Conservation (phyloP, 2,329 filamentous ascomycete genomes). For the Botryotinia convoluta region DNA sequence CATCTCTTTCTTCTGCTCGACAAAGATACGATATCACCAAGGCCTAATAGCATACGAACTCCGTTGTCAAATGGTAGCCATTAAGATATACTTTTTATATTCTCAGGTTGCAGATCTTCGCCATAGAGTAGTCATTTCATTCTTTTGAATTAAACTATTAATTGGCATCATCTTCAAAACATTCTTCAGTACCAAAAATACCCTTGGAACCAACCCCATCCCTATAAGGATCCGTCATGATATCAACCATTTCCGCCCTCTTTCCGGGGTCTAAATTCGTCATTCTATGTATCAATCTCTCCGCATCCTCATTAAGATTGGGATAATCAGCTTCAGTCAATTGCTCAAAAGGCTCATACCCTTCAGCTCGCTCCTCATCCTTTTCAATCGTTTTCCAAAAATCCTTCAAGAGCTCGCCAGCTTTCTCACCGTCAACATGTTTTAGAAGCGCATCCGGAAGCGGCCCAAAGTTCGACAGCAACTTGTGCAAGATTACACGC, state of each 20-base stretch:
- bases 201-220: conserved; percentile 10
- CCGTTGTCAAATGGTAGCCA: background rate
- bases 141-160: background rate
- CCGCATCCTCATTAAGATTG: conserved; percentile 35
- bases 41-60: background rate
- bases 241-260: conserved; percentile 28
- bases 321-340: conserved; percentile 36
- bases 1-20: background rate
- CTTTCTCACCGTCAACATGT: conserved; percentile 32
- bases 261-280: conserved; percentile 36
- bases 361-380: conserved; percentile 27
- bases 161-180: background rate
- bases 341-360: conserved; percentile 29
- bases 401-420: conserved; percentile 28
- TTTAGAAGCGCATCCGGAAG: conserved; percentile 33
- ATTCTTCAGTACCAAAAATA: conserved; percentile 5
- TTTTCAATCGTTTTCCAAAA: conserved; percentile 19
- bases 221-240: conserved; percentile 23
- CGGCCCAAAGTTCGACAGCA: conserved; percentile 37
- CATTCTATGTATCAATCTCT: conserved; percentile 37
- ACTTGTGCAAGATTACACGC: conserved; percentile 34
- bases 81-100: background rate
- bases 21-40: background rate
- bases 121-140: background rate
- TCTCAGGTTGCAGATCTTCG: background rate